Base-by-base conservation (phyloP, 75 land plant genomes). In the Chamaecyparis obtusa region DNA sequence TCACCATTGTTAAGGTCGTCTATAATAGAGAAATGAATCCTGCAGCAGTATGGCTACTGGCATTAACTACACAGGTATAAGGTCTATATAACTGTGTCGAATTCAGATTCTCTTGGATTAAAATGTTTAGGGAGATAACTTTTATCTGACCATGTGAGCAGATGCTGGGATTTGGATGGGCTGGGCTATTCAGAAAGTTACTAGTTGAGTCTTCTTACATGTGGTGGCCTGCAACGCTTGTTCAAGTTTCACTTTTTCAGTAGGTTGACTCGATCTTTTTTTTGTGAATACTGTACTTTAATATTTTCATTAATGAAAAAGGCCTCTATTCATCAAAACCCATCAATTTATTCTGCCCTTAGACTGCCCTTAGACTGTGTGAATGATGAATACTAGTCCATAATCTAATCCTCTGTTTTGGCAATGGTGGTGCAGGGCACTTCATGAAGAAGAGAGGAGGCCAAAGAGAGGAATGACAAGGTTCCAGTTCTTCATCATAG, bases 141-240 rank as follows among this genome's bases (percentile, higher is more conserved):
- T 3, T 11, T 32, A 32, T 30, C 4, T 78, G 79, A 37, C 1
- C 37, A 67, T 16, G 41, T 39, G 9, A 37, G 10, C 89, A 95
- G 97, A 87, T 96, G 88, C 89, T 94, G 36, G 97, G 97, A 43
- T 96, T 91, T 90, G 96, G 97, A 21, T 96, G 93, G 93, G 97
- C 97, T 13, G 97, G 97, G 5, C 30, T 95, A 24, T 95, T 90
- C 83, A 77, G 91, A 19, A 91, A 90, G 27, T 88, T 86, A 43
- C 84, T 94, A 79, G 95, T 94, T 36, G 91, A 95, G 57, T 93
- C 94, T 43, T 90, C 96, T 85, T 93, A 94, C 85, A 96, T 96
- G 97, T 95, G 95, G 95, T 95, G 95, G 95, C 97, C 97, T 32
- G 41, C 89, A 41, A 95, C 92, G 30, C 87, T 94, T 46, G 92